Evolutionary conservation across 2,329 filamentous ascomycete species (phyloP).

Genomic region (Penicillium griseofulvum): DNA sequence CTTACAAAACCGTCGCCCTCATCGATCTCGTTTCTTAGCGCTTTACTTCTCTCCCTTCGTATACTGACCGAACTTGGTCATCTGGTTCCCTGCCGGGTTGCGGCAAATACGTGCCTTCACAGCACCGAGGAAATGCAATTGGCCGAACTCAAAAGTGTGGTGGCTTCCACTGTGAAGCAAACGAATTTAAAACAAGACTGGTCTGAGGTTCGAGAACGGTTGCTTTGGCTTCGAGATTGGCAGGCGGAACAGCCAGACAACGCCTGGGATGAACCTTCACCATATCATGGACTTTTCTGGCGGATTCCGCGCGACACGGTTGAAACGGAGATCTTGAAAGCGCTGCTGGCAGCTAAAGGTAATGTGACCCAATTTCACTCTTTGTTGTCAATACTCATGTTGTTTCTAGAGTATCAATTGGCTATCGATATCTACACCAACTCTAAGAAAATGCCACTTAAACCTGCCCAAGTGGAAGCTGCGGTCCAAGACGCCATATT

Average conservation of each 20-base stretch:
- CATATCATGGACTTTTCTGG: constrained; percentile 49
- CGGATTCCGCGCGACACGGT: constrained; percentile 49
- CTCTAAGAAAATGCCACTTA: constrained; percentile 37
- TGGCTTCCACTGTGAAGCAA: constrained; percentile 48
- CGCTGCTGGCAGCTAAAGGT: constrained; percentile 51
- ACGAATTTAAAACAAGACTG: constrained; percentile 50
- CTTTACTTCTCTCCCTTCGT: constrained; percentile 41
- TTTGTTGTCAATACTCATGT: constrained; percentile 14
- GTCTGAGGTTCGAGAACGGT: constrained; percentile 47
- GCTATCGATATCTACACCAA: constrained; percentile 43
- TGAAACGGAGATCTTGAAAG: constrained; percentile 58
- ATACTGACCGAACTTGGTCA: constrained; percentile 42
- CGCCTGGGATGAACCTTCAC: constrained; percentile 26
- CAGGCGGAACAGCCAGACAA: constrained; percentile 33
- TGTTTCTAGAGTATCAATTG: constrained; percentile 39
- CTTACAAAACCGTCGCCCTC: constrained; percentile 41
- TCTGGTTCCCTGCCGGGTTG: constrained; percentile 34
- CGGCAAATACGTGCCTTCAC: constrained; percentile 53
- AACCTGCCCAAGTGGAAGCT: constrained; percentile 49
- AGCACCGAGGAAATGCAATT: constrained; percentile 53
- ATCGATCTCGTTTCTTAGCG: constrained; percentile 42
- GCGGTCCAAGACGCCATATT: constrained; percentile 54
- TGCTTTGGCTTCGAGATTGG: constrained; percentile 64
- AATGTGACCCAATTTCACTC: constrained; percentile 7
- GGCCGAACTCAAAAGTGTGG: constrained; percentile 52